Conservation (phyloP, 768 basidiomycete species). For the Mycena amicta region DNA sequence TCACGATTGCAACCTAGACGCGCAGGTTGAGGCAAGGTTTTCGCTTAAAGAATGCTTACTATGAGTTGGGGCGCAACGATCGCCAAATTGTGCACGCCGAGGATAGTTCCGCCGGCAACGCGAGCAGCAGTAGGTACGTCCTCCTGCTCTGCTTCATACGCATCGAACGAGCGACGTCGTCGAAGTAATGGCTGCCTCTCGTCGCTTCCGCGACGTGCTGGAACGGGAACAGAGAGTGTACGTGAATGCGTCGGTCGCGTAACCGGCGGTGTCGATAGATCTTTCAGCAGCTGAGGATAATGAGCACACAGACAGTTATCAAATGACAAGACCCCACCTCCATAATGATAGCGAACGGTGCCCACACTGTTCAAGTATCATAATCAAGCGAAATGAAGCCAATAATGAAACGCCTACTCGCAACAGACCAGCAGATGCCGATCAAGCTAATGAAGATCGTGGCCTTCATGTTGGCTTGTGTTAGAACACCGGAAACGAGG, state of each 20-base stretch:
- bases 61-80: slow-evolving; percentile 95
- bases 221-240: slow-evolving; percentile 52
- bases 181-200: slow-evolving; percentile 65
- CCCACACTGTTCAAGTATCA: slow-evolving; percentile 57
- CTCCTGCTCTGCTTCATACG: slow-evolving; percentile 41
- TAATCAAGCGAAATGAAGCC: background rate
- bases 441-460: slow-evolving; percentile 81
- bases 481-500: background rate
- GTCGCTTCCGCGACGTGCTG: slow-evolving; percentile 32
- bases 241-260: slow-evolving; percentile 54
- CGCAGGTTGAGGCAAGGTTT: background rate
- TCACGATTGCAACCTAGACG: slow-evolving; percentile 6
- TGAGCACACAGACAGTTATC: background rate
- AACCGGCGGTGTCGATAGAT: slow-evolving; percentile 49
- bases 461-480: slow-evolving; percentile 50
- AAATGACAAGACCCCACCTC: slow-evolving; percentile 52
- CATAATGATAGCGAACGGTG: slow-evolving; percentile 97
- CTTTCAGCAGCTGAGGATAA: slow-evolving; percentile 65
- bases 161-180: slow-evolving; percentile 54
- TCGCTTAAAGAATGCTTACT: slow-evolving; percentile 48
- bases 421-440: slow-evolving; percentile 95
- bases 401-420: slow-evolving; percentile 44
- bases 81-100: slow-evolving; percentile 94
- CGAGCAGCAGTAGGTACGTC: slow-evolving; percentile 43
- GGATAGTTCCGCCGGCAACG: slow-evolving; percentile 84